A percentile compares a stretch with the other conserved stretches of the same genome.
Conservation (phyloP, 2,329 filamentous ascomycete genomes). For the Aspergillus fumigatus region DNA sequence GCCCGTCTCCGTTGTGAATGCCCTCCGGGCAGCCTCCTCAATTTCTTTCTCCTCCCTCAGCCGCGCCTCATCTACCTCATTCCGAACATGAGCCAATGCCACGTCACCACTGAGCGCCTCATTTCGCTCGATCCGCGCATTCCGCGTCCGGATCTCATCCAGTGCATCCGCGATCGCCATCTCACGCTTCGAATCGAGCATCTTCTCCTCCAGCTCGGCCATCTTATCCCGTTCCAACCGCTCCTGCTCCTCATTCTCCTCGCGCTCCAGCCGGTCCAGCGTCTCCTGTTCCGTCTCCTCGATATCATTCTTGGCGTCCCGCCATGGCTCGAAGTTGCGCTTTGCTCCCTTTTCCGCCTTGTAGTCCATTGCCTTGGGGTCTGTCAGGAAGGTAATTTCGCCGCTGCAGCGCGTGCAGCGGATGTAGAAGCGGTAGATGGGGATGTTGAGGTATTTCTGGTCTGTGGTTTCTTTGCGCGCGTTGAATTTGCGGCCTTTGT, state of each 20-base stretch:
- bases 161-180: constrained; percentile 96
- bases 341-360: constrained; percentile 75
- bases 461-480: constrained; percentile 88
- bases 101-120: constrained; percentile 61
- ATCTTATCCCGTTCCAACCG: constrained; percentile 81
- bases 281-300: constrained; percentile 84
- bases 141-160: constrained; percentile 88
- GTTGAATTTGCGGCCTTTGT: constrained; percentile 94
- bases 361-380: constrained; percentile 94
- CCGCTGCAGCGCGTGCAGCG: constrained; percentile 79
- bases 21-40: constrained; percentile 71
- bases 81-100: constrained; percentile 52
- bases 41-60: constrained; percentile 73
- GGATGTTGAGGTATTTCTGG: constrained; percentile 82
- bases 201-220: constrained; percentile 92
- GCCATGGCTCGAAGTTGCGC: constrained; percentile 91
- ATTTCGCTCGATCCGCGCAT: constrained; percentile 78
- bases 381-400: constrained; percentile 90
- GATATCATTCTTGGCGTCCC: constrained; percentile 56
- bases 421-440: constrained; percentile 87
- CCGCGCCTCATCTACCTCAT: constrained; percentile 54
- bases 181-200: constrained; percentile 83
- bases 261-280: constrained; percentile 74
- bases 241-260: constrained; percentile 61
- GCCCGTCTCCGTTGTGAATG: constrained; percentile 64